These are phyloP conservation scores for Fusarium verticillioides DNA, from an alignment of 2,329 filamentous ascomycete genomes.

Conservation along the genomic window DNA sequence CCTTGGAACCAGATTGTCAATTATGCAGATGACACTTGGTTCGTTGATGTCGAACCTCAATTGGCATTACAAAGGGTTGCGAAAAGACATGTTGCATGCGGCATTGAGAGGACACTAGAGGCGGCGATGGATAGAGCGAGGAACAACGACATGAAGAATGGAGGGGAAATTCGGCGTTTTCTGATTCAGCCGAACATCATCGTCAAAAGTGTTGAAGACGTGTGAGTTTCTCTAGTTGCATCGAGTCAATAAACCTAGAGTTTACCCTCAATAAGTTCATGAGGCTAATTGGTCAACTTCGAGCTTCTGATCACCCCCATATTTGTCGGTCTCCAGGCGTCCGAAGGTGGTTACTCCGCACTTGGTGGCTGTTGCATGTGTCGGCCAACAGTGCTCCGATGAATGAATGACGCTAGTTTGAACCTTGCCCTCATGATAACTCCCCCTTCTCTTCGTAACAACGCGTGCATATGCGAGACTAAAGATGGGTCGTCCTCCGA, in stretches of 20 bases:
- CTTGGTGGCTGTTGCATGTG: neutral
- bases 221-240: accelerated
- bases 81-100: neutral
- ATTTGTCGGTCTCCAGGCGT: neutral
- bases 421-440: neutral
- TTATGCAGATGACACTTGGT: neutral
- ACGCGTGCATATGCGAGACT: neutral
- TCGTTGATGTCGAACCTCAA: neutral
- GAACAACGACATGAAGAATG: neutral
- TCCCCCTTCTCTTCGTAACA: neutral
- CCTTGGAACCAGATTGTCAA: neutral
- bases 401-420: neutral
- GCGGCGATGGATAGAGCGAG: neutral
- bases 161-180: neutral
- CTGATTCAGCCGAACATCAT: neutral
- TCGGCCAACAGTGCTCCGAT: neutral
- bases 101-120: neutral
- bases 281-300: neutral
- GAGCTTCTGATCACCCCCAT: neutral
- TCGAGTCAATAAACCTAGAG: neutral
- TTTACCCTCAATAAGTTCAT: accelerated
- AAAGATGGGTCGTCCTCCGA: neutral
- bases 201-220: neutral
- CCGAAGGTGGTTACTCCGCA: neutral
- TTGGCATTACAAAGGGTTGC: neutral